These are phyloP conservation scores for Sisymbrium altissimum DNA, from an alignment of 345 rosid genomes.

Conservation along the genomic window DNA sequence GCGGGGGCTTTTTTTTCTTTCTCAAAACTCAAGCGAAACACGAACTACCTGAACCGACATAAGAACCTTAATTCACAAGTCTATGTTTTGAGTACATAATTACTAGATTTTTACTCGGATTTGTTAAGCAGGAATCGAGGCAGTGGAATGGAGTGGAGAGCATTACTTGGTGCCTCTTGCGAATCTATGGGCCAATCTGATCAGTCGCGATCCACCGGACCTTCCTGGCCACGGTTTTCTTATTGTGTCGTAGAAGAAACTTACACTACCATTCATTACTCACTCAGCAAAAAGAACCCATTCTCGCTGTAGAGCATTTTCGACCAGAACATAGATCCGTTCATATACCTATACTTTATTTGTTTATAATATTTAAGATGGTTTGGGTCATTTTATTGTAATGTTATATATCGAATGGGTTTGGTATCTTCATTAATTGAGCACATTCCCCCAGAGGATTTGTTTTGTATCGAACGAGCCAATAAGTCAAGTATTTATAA, in stretches of 20 bases:
- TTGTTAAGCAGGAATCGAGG: slow-evolving; percentile 52
- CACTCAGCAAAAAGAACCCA: background rate
- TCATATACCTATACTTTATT: background rate
- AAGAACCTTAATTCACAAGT: background rate
- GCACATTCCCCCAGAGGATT: background rate
- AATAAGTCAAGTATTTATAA: background rate
- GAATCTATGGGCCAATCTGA: slow-evolving; percentile 82
- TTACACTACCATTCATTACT: background rate
- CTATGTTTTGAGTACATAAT: background rate
- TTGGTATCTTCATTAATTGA: background rate
- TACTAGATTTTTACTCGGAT: background rate
- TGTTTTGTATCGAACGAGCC: background rate
- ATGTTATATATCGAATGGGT: background rate
- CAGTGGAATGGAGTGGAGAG: slow-evolving; percentile 56
- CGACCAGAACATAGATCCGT: background rate
- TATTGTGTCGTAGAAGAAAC: background rate
- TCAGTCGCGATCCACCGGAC: slow-evolving; percentile 54
- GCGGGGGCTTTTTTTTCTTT: background rate
- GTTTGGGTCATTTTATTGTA: background rate
- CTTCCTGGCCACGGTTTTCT: slow-evolving; percentile 29
- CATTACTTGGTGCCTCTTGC: slow-evolving; percentile 61
- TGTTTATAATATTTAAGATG: slow-evolving; percentile 22
- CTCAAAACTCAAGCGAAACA: background rate
- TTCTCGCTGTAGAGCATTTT: background rate
- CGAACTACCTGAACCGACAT: background rate